phyloP scores from a whole-genome alignment of 164 flowering plant species.

The Hamamelis virginiana region DNA sequence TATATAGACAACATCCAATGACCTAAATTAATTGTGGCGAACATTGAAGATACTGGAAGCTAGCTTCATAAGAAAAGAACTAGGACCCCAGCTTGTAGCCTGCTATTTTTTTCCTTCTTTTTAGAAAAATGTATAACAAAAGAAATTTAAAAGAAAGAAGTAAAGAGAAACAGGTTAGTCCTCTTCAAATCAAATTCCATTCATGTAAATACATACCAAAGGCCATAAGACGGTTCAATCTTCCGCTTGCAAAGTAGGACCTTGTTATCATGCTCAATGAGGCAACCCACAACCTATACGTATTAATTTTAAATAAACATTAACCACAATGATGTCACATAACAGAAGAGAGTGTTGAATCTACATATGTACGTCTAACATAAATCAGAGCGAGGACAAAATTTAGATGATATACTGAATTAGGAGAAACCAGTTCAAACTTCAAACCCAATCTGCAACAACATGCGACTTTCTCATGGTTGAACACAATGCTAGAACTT shows the following conservation, averaged over 20 bases:
- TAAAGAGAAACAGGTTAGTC: not conserved
- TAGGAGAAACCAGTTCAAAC: not conserved
- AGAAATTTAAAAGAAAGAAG: no score
- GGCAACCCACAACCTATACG: constrained; percentile 88
- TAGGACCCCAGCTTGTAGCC: not conserved
- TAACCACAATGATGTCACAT: constrained; percentile 1
- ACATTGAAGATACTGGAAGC: not conserved
- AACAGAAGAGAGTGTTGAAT: not conserved
- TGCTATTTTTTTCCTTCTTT: not conserved
- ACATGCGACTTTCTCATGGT: no score
- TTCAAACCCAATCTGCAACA: no score
- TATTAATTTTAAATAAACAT: constrained; percentile 1
- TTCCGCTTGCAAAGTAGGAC: constrained; percentile 86
- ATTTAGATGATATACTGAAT: not conserved
- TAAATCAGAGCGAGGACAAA: not conserved
- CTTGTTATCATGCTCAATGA: constrained; percentile 83
- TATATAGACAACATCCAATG: constrained; percentile 20
- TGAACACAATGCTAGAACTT: no score
- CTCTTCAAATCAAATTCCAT: not conserved
- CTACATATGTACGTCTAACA: not conserved
- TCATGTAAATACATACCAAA: constrained; percentile 59
- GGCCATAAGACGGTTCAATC: constrained; percentile 88
- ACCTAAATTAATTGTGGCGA: not conserved
- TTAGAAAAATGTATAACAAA: no score
- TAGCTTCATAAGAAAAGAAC: not conserved